Evolutionary conservation across 768 basidiomycete species (phyloP).

Genomic region (Lactifluus volemus): DNA sequence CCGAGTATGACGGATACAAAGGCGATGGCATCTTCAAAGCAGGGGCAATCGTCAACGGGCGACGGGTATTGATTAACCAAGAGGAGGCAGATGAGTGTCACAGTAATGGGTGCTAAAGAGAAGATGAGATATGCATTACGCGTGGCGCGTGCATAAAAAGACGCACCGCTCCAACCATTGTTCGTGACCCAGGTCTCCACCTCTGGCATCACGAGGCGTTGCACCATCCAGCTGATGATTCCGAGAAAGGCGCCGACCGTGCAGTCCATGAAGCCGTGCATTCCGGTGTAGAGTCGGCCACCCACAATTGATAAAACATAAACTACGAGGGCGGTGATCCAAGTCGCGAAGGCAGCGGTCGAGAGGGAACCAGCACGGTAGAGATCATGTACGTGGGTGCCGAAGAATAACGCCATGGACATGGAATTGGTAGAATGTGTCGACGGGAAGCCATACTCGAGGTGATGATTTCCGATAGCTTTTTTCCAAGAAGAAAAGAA

Average conservation of each 20-base stretch:
- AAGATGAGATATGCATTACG: neutral
- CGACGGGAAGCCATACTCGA: conserved; percentile 94
- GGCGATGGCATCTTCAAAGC: conserved; percentile 96
- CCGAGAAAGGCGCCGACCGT: conserved; percentile 56
- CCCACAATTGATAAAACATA: conserved; percentile 70
- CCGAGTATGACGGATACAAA: conserved; percentile 81
- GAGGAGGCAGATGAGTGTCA: conserved; percentile 56
- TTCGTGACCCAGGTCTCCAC: conserved; percentile 37
- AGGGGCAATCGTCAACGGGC: conserved; percentile 94
- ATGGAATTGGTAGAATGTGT: conserved; percentile 90
- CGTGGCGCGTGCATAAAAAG: conserved; percentile 4
- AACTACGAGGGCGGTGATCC: conserved; percentile 36
- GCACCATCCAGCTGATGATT: conserved; percentile 48
- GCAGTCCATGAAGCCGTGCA: conserved; percentile 83
- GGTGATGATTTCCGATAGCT: conserved; percentile 74
- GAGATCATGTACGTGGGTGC: conserved; percentile 46
- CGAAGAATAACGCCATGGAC: conserved; percentile 81
- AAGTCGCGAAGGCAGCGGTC: conserved; percentile 32
- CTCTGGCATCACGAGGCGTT: conserved; percentile 27
- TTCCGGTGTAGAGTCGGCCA: conserved; percentile 76
- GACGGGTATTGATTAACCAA: conserved; percentile 87
- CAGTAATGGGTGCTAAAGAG: conserved; percentile 44
- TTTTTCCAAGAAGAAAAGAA: neutral
- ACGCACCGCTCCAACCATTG: conserved; percentile 31
- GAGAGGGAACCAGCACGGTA: conserved; percentile 38